A percentile compares a stretch with the other conserved stretches of the same genome.
These are phyloP conservation scores for Tuber aestivum DNA, from an alignment of 495 filamentous ascomycete genomes.

Conservation along the genomic window DNA sequence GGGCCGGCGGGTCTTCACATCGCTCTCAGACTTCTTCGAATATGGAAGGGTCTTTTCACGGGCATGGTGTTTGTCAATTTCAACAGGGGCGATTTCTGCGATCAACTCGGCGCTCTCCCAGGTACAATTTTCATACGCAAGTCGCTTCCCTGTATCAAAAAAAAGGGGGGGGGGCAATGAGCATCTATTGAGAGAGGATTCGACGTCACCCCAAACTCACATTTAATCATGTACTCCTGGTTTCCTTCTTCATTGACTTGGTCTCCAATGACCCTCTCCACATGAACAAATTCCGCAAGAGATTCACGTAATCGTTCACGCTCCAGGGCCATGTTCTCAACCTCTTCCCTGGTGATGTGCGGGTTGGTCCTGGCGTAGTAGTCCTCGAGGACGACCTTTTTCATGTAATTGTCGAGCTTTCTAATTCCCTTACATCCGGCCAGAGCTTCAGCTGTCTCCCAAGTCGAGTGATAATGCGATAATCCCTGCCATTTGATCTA, in stretches of 20 bases:
- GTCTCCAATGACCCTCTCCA: slow-evolving; percentile 83
- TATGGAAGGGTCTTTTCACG: slow-evolving; percentile 66
- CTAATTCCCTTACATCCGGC: slow-evolving; percentile 66
- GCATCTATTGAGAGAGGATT: slow-evolving; percentile 8
- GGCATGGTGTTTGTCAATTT: slow-evolving; percentile 85
- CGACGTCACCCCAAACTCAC: slow-evolving; percentile 46
- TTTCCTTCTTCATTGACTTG: slow-evolving; percentile 64
- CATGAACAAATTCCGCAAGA: slow-evolving; percentile 74
- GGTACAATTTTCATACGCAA: slow-evolving; percentile 85
- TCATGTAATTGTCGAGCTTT: slow-evolving; percentile 87
- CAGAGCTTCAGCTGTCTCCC: slow-evolving; percentile 72
- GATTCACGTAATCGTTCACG: slow-evolving; percentile 79
- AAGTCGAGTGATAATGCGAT: slow-evolving; percentile 90
- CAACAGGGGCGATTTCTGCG: slow-evolving; percentile 67
- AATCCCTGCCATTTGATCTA: slow-evolving; percentile 94
- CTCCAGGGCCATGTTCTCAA: slow-evolving; percentile 84
- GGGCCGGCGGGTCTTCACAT: slow-evolving; percentile 60
- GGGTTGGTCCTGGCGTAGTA: slow-evolving; percentile 29
- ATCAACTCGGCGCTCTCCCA: slow-evolving; percentile 80
- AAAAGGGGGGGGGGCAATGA: not conserved
- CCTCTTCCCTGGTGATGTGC: slow-evolving; percentile 57
- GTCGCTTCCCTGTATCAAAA: slow-evolving; percentile 55
- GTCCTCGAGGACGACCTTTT: slow-evolving; percentile 64
- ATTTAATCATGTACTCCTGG: slow-evolving; percentile 82
- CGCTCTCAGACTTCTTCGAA: slow-evolving; percentile 69